Percentiles rank a stretch among this genome's conserved stretches.
phyloP scores from a whole-genome alignment of 2,329 filamentous ascomycete species.

The Rugonectria rugulosa region DNA sequence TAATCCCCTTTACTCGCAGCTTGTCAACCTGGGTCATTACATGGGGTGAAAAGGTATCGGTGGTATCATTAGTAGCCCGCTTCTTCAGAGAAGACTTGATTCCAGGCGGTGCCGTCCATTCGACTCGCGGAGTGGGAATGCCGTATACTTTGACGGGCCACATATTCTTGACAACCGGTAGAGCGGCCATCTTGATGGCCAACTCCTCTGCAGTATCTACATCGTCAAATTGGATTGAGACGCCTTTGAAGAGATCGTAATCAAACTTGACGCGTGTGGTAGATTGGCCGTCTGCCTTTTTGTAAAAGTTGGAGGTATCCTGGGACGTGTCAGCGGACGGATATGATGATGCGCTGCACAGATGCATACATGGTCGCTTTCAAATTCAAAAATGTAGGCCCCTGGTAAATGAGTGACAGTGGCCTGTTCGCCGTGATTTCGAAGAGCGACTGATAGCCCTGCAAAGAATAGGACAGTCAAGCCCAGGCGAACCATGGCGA shows the following conservation, averaged over 20 bases:
- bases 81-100: too few relatives aligned
- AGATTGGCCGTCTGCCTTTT: slow-evolving; percentile 46
- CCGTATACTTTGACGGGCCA: slow-evolving; percentile 57
- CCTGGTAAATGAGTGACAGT: slow-evolving; percentile 48
- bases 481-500: slow-evolving; percentile 47
- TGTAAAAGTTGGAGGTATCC: slow-evolving; percentile 52
- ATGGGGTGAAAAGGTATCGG: slow-evolving; percentile 59
- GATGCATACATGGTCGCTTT: slow-evolving; percentile 57
- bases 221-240: slow-evolving; percentile 61
- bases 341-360: too few relatives aligned
- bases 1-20: slow-evolving; percentile 56
- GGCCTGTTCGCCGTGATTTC: slow-evolving; percentile 33
- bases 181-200: slow-evolving; percentile 49
- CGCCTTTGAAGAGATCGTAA: slow-evolving; percentile 61
- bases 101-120: too few relatives aligned
- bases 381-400: slow-evolving; percentile 62
- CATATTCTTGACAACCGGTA: slow-evolving; percentile 56
- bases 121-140: slow-evolving; percentile 50
- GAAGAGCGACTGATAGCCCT: slow-evolving; percentile 41
- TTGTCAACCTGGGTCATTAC: slow-evolving; percentile 65
- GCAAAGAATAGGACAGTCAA: slow-evolving; percentile 47
- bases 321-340: slow-evolving; percentile 30
- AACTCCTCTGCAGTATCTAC: slow-evolving; percentile 52
- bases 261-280: slow-evolving; percentile 56
- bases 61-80: too few relatives aligned